Conservation (phyloP, 2,329 filamentous ascomycete genomes). For the Trichoderma asperellum region DNA sequence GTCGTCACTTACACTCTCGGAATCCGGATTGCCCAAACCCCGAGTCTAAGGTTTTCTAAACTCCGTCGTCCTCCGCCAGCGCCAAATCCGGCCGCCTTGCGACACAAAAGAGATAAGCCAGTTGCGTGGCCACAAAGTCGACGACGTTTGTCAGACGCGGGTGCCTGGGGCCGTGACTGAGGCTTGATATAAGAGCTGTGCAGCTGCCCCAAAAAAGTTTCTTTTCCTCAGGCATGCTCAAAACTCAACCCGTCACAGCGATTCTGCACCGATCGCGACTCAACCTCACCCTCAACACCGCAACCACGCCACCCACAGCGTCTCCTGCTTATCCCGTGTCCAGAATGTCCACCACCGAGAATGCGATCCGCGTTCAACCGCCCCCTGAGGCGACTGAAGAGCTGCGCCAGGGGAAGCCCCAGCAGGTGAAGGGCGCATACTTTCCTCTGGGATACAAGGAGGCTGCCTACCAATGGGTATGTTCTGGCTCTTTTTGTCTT, state of each 20-base stretch:
- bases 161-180: conserved; percentile 8
- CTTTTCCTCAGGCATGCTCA: conserved; percentile 49
- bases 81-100: conserved; percentile 27
- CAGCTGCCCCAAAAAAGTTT: not conserved
- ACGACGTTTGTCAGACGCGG: conserved; percentile 18
- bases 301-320: not conserved
- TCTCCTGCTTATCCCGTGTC: conserved; percentile 27
- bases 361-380: conserved; percentile 34
- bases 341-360: conserved; percentile 43
- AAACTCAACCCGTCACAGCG: conserved; percentile 46
- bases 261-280: conserved; percentile 48
- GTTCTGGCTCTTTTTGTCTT: conserved; percentile 40
- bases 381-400: conserved; percentile 31
- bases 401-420: conserved; percentile 36
- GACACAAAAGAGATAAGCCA: conserved; percentile 4
- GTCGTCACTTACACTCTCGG: conserved; percentile 1
- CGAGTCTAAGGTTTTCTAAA: conserved; percentile 11
- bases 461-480: conserved; percentile 86
- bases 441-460: conserved; percentile 94
- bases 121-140: conserved; percentile 16
- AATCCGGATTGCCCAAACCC: conserved; percentile 23
- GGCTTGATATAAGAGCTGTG: conserved; percentile 7
- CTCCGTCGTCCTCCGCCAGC: conserved; percentile 22
- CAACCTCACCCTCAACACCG: conserved; percentile 38
- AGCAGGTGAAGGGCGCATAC: conserved; percentile 46